Conservation (phyloP, 2,329 filamentous ascomycete genomes). For the Dothistroma pini region DNA sequence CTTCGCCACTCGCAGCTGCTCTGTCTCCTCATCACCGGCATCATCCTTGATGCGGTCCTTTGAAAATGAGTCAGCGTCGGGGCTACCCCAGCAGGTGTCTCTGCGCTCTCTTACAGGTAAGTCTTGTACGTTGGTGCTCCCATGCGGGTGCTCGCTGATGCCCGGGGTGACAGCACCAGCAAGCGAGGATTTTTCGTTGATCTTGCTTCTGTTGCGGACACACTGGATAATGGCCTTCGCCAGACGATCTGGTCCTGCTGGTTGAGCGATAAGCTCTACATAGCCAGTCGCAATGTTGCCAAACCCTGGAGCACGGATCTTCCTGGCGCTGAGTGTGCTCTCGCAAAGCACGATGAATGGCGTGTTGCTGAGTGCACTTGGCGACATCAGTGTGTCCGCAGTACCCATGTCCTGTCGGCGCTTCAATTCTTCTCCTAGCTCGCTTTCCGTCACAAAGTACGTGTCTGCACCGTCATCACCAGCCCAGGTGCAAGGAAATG, state of each 20-base stretch:
- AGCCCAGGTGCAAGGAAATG: conserved; percentile 17
- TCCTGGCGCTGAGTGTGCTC: conserved; percentile 24
- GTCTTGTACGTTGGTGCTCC: background rate
- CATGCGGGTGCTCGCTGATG: background rate
- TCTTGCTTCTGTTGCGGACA: conserved; percentile 11
- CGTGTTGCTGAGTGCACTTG: conserved; percentile 19
- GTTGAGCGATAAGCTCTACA: conserved; percentile 27
- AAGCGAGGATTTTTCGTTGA: conserved; percentile 7
- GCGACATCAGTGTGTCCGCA: conserved; percentile 16
- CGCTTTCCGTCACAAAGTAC: conserved; percentile 24
- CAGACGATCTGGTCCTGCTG: conserved; percentile 24
- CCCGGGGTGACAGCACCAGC: conserved; percentile 15
- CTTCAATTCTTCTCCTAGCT: conserved; percentile 17
- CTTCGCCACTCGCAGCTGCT: conserved; percentile 3
- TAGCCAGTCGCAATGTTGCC: conserved; percentile 19
- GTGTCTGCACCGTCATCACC: conserved; percentile 22
- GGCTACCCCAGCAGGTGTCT: conserved; percentile 1
- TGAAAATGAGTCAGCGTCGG: background rate
- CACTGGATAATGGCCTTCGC: conserved; percentile 24
- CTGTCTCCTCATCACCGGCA: background rate
- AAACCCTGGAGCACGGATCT: conserved; percentile 20
- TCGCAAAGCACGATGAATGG: conserved; percentile 28
- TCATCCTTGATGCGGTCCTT: background rate
- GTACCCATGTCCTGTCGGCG: conserved; percentile 13
- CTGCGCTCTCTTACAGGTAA: conserved; percentile 1